Evolutionary conservation across 2,329 filamentous ascomycete genomes (phyloP).

Genomic region (Fusarium luffae): DNA sequence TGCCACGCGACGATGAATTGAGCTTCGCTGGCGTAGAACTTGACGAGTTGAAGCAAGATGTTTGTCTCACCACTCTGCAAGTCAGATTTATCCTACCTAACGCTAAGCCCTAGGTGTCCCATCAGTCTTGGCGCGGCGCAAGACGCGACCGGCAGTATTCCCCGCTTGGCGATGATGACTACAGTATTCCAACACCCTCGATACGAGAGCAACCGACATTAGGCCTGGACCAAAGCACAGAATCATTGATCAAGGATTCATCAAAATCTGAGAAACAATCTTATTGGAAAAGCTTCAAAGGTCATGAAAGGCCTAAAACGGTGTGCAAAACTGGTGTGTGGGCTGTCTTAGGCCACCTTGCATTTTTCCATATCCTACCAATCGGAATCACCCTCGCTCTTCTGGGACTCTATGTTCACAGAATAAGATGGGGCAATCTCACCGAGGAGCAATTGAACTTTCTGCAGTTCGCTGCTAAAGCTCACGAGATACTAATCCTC

Average conservation of each 20-base stretch:
- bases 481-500: not conserved
- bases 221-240: not conserved
- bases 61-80: not conserved
- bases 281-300: constrained; percentile 2
- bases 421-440: not conserved
- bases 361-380: not conserved
- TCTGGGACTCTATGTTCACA: not conserved
- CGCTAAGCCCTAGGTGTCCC: not conserved
- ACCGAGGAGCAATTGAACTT: not conserved
- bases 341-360: not conserved
- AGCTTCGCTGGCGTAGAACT: not conserved
- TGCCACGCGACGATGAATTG: not conserved
- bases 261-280: not conserved
- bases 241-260: not conserved
- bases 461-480: constrained; percentile 13
- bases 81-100: not conserved
- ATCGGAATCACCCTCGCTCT: not conserved
- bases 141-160: not conserved
- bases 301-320: not conserved
- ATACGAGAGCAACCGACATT: not conserved
- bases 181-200: not conserved
- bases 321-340: not conserved
- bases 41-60: not conserved
- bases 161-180: not conserved
- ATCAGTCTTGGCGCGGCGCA: too few species aligned